Percentiles rank a stretch among this genome's conserved stretches.
Evolutionary conservation across 2,329 filamentous ascomycete genomes (phyloP).

Genomic region (Talaromyces sp.): DNA sequence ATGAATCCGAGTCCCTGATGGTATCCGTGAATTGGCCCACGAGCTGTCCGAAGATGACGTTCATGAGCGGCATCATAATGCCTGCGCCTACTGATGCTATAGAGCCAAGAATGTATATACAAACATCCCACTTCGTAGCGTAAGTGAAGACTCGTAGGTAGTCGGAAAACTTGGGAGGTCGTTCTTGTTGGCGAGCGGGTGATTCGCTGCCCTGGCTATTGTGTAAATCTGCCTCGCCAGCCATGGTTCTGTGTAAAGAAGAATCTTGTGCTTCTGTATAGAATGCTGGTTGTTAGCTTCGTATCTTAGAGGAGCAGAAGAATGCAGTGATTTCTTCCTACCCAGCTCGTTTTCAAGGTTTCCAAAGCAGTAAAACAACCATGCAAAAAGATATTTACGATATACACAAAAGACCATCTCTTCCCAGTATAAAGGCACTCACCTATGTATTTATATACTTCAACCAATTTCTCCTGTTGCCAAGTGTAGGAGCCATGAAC

Average conservation of each 20-base stretch:
- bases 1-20: slow-evolving; percentile 48
- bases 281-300: neutral
- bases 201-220: neutral
- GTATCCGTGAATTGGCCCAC: slow-evolving; percentile 51
- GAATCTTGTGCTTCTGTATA: neutral
- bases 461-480: neutral
- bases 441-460: neutral
- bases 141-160: slow-evolving; percentile 12
- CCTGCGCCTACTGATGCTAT: slow-evolving; percentile 18
- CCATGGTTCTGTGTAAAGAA: slow-evolving; percentile 1
- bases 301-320: neutral
- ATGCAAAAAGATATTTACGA: neutral
- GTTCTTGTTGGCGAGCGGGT: neutral
- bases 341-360: neutral
- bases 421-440: neutral
- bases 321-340: neutral
- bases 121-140: slow-evolving; percentile 5
- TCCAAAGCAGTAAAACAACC: neutral
- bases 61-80: slow-evolving; percentile 50
- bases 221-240: neutral
- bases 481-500: neutral
- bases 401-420: neutral
- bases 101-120: neutral
- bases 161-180: slow-evolving; percentile 3
- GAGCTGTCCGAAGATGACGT: slow-evolving; percentile 55